phyloP scores from a whole-genome alignment of 768 basidiomycete genomes.

The Xerocomus spinulosus region DNA sequence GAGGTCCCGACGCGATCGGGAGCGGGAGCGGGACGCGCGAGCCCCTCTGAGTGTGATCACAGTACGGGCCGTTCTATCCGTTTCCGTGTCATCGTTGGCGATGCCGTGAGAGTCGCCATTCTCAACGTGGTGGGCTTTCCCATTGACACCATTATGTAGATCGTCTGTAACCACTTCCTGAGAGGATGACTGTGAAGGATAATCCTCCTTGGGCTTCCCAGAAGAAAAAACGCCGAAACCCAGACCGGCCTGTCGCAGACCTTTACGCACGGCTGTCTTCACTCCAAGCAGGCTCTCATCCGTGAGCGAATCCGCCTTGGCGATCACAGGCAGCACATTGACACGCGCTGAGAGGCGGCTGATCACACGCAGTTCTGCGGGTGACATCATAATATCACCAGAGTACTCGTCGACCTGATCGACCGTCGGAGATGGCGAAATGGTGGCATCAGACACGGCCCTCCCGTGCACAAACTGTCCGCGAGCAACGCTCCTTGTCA shows the following conservation, averaged over 20 bases:
- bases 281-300: conserved; percentile 67
- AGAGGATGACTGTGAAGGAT: conserved; percentile 9
- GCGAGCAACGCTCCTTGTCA: conserved; percentile 49
- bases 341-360: conserved; percentile 66
- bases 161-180: conserved; percentile 14
- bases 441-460: conserved; percentile 63
- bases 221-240: conserved; percentile 75
- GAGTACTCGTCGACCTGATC: conserved; percentile 47
- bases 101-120: conserved; percentile 19
- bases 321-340: conserved; percentile 80
- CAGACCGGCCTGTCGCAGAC: conserved; percentile 60
- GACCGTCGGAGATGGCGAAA: conserved; percentile 46
- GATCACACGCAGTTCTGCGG: conserved; percentile 75
- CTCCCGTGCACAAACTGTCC: conserved; percentile 46
- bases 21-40: conserved; percentile 59
- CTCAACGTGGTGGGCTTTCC: conserved; percentile 27
- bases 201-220: conserved; percentile 24
- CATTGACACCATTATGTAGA: conserved; percentile 27
- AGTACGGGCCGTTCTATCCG: conserved; percentile 59
- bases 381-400: conserved; percentile 60
- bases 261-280: conserved; percentile 68
- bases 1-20: conserved; percentile 69
- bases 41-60: conserved; percentile 60
- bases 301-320: conserved; percentile 77
- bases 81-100: conserved; percentile 42